Percentiles rank a stretch among this genome's conserved stretches.
These are phyloP conservation scores for Fraxinus platypoda DNA, from an alignment of 305 asterid species.

Conservation along the genomic window DNA sequence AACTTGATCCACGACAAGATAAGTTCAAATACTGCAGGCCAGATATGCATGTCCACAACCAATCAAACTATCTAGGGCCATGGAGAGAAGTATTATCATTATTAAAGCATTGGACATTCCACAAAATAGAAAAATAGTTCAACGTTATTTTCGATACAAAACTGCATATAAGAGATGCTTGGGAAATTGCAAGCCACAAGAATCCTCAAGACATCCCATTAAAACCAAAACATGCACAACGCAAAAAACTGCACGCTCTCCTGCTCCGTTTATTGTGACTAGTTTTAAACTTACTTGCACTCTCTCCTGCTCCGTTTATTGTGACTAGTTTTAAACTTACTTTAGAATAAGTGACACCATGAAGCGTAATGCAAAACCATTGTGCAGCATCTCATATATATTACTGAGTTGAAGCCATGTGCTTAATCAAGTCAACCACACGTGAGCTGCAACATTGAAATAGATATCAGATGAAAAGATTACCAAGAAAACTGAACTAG, in stretches of 20 bases:
- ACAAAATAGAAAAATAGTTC: background rate
- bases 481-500: background rate
- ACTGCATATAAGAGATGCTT: background rate
- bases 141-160: background rate
- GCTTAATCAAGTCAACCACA: constrained; percentile 62
- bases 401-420: constrained; percentile 47
- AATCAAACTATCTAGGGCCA: background rate
- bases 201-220: background rate
- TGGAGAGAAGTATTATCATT: background rate
- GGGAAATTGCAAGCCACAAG: background rate
- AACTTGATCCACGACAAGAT: background rate
- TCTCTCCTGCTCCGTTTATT: constrained; percentile 18
- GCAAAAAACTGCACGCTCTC: background rate
- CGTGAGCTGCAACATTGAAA: constrained; percentile 48
- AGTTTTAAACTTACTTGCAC: background rate
- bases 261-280: constrained; percentile 24
- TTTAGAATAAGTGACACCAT: background rate
- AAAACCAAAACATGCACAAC: background rate
- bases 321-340: background rate
- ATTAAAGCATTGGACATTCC: background rate
- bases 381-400: background rate
- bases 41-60: background rate
- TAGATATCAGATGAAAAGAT: constrained; percentile 17
- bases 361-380: constrained; percentile 3
- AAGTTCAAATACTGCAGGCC: background rate